Percentiles rank a stretch among this genome's conserved stretches.
These are phyloP conservation scores for Aspergillus aculeatinus DNA, from an alignment of 2,329 filamentous ascomycete genomes.

Conservation along the genomic window DNA sequence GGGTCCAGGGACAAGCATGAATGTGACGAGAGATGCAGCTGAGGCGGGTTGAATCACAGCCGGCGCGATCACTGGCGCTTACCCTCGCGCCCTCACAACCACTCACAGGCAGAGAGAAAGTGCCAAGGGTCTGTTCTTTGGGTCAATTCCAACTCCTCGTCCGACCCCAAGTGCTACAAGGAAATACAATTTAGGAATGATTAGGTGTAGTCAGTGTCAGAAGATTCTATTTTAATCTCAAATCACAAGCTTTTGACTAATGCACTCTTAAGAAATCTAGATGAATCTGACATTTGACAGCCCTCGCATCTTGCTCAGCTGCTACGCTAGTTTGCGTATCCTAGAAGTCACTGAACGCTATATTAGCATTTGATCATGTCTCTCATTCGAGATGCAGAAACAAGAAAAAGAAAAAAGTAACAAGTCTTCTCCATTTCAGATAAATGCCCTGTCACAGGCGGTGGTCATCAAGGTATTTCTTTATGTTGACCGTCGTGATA, in stretches of 20 bases:
- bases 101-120: conserved; percentile 16
- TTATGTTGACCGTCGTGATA: conserved; percentile 89
- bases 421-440: conserved; percentile 25
- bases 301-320: conserved; percentile 1
- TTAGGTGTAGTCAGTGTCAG: not conserved
- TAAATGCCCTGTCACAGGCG: conserved; percentile 70
- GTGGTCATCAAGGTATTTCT: conserved; percentile 71
- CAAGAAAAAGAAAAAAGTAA: not conserved
- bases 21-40: not conserved
- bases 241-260: conserved; percentile 18
- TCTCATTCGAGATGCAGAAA: not conserved
- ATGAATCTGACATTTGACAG: not conserved
- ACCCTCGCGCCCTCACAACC: conserved; percentile 12
- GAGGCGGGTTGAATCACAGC: conserved; percentile 31
- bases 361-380: conserved; percentile 13
- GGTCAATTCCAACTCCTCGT: not conserved
- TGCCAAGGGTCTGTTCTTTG: not conserved
- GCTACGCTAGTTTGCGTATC: not conserved
- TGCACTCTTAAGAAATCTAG: conserved; percentile 19
- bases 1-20: not conserved
- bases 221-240: conserved; percentile 1
- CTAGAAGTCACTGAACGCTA: conserved; percentile 1
- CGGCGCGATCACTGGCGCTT: conserved; percentile 32
- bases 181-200: not conserved
- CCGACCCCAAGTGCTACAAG: not conserved